Evolutionary conservation across 495 filamentous ascomycete genomes (phyloP).

Genomic region (Penicillium psychrofluorescens): DNA sequence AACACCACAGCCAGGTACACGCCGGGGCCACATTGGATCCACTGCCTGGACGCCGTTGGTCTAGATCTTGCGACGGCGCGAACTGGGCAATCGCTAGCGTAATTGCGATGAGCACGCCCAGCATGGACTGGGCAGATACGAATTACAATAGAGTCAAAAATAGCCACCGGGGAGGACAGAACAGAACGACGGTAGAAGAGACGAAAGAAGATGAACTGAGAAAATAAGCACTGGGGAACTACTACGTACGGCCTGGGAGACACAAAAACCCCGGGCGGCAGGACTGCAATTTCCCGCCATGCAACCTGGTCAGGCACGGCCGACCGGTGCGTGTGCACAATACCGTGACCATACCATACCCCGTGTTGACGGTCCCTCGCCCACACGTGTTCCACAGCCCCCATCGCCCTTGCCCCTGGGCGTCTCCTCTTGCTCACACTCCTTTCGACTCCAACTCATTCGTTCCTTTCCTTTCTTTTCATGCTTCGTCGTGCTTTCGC

Average conservation of each 20-base stretch:
- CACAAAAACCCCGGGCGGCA: too few species aligned
- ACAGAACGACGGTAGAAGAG: too few species aligned
- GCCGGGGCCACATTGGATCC: not conserved
- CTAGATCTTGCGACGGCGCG: conserved; percentile 17
- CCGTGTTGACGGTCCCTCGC: conserved; percentile 5
- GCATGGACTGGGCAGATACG: not conserved
- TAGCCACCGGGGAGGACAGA: too few species aligned
- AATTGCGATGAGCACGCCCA: conserved; percentile 23
- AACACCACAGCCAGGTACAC: conserved; percentile 20
- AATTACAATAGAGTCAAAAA: too few species aligned
- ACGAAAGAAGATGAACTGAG: too few species aligned
- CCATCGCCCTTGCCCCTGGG: conserved; percentile 11
- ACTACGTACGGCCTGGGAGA: too few species aligned
- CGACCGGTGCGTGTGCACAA: not conserved
- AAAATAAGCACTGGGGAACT: too few species aligned
- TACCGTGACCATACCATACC: conserved; percentile 13
- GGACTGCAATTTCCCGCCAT: too few species aligned
- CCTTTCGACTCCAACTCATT: conserved; percentile 14
- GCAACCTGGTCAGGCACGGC: not conserved
- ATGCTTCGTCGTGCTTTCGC: conserved; percentile 22
- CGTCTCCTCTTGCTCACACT: conserved; percentile 15
- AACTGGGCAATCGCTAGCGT: conserved; percentile 7
- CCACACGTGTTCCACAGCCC: conserved; percentile 17
- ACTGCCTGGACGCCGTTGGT: conserved; percentile 19
- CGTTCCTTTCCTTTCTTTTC: conserved; percentile 13